Conservation (phyloP, 2,329 filamentous ascomycete species). For the Podosphaera xanthii region DNA sequence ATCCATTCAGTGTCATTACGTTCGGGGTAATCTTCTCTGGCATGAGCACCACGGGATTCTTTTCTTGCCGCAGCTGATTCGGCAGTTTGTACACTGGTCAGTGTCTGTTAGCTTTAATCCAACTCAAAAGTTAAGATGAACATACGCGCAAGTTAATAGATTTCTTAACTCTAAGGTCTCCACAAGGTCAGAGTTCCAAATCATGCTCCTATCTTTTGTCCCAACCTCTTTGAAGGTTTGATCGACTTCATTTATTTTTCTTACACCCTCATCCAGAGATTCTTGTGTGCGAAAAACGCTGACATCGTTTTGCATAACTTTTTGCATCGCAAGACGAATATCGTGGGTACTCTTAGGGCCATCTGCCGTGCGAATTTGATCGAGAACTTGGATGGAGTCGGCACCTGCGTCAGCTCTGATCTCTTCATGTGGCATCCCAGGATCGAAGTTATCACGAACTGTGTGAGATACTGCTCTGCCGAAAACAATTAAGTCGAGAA, state of each 20-base stretch:
- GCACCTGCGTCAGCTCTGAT: slow-evolving; percentile 70
- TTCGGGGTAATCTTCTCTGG: slow-evolving; percentile 87
- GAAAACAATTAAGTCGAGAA: slow-evolving; percentile 92
- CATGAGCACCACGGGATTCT: slow-evolving; percentile 92
- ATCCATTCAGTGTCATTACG: slow-evolving; percentile 94
- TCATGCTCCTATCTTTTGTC: slow-evolving; percentile 98
- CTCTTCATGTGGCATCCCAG: slow-evolving; percentile 58
- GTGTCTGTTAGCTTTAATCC: not conserved
- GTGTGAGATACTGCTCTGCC: slow-evolving; percentile 83
- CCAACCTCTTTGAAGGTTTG: slow-evolving; percentile 58
- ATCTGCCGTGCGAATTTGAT: slow-evolving; percentile 62
- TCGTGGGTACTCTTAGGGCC: slow-evolving; percentile 76
- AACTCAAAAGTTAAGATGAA: not conserved
- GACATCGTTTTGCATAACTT: slow-evolving; percentile 94
- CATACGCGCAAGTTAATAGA: slow-evolving; percentile 54
- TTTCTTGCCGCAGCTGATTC: slow-evolving; percentile 77
- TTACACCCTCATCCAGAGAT: slow-evolving; percentile 78
- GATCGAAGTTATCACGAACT: slow-evolving; percentile 81
- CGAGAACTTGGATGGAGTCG: slow-evolving; percentile 65
- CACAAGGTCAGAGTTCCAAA: slow-evolving; percentile 95
- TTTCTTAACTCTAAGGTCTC: slow-evolving; percentile 93
- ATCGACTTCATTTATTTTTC: slow-evolving; percentile 71
- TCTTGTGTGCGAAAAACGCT: slow-evolving; percentile 79
- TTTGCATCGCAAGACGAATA: slow-evolving; percentile 82
- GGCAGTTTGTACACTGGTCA: slow-evolving; percentile 60